Evolutionary conservation across 2,329 filamentous ascomycete genomes (phyloP).

Genomic region (Macrophomina phaseolina): DNA sequence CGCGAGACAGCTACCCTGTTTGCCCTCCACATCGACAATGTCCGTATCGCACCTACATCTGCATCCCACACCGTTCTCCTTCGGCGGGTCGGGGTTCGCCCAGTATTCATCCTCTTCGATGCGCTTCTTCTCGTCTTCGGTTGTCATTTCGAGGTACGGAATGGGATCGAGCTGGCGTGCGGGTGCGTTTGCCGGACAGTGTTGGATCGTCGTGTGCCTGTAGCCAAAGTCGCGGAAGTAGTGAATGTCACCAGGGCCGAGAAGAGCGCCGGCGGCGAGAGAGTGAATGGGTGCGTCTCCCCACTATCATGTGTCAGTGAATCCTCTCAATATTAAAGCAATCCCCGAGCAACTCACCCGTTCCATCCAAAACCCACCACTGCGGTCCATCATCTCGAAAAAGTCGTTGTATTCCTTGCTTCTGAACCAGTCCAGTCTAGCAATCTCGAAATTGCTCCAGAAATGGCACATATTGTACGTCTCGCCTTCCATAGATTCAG

Average conservation of each 20-base stretch:
- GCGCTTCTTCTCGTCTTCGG: conserved; percentile 79
- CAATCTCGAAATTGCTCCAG: conserved; percentile 99
- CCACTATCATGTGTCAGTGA: conserved; percentile 70
- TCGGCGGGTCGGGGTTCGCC: conserved; percentile 82
- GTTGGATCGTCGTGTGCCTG: conserved; percentile 97
- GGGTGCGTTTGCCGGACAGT: conserved; percentile 95
- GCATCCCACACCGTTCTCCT: conserved; percentile 96
- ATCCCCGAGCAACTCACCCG: conserved; percentile 64
- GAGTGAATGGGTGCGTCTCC: conserved; percentile 98
- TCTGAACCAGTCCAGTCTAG: conserved; percentile 90
- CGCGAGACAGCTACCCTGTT: conserved; percentile 90
- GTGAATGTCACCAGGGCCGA: conserved; percentile 84
- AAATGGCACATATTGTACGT: conserved; percentile 99
- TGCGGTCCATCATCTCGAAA: conserved; percentile 98
- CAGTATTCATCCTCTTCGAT: conserved; percentile 96
- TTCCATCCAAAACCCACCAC: conserved; percentile 99
- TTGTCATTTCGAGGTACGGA: conserved; percentile 83
- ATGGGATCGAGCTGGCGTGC: conserved; percentile 80
- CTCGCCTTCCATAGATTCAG: conserved; percentile 94
- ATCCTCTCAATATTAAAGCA: no score
- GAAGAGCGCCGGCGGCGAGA: conserved; percentile 86
- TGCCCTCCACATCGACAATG: conserved; percentile 96
- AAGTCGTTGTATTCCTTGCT: conserved; percentile 98
- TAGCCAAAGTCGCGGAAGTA: conserved; percentile 99
- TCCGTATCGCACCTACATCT: conserved; percentile 96